These are phyloP conservation scores for Glomus cerebriforme DNA, from an alignment of 192 early-diverging fungal genomes.

Conservation along the genomic window DNA sequence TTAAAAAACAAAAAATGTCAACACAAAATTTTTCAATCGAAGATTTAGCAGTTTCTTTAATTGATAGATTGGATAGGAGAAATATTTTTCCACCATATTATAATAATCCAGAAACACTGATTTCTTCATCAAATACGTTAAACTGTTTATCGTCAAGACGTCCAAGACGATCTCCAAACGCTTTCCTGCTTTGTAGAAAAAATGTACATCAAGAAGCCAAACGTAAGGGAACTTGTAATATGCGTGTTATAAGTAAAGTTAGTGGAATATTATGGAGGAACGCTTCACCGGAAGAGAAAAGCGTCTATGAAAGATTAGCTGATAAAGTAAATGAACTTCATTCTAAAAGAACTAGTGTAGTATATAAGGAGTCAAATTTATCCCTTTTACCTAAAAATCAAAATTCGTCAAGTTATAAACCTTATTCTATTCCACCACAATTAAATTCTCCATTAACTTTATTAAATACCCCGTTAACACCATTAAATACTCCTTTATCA, in stretches of 20 bases:
- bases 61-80: background rate
- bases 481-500: background rate
- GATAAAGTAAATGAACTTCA: background rate
- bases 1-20: background rate
- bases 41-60: background rate
- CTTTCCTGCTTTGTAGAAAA: slow-evolving; percentile 13
- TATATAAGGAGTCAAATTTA: background rate
- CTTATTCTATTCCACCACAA: background rate
- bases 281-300: slow-evolving; percentile 6
- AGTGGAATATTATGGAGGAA: slow-evolving; percentile 9
- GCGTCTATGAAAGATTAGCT: slow-evolving; percentile 4
- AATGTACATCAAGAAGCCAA: slow-evolving; percentile 13
- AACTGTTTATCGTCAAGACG: background rate
- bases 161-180: background rate
- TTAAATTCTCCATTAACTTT: background rate
- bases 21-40: background rate
- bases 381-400: background rate
- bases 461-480: background rate
- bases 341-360: background rate
- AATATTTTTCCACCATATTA: slow-evolving; percentile 15
- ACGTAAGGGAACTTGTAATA: background rate
- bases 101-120: slow-evolving; percentile 4
- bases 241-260: slow-evolving; percentile 21
- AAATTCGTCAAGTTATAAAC: background rate
- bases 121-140: slow-evolving; percentile 1